These are phyloP conservation scores for Acacia confusa DNA, from an alignment of 306 rosid species.

Conservation along the genomic window DNA sequence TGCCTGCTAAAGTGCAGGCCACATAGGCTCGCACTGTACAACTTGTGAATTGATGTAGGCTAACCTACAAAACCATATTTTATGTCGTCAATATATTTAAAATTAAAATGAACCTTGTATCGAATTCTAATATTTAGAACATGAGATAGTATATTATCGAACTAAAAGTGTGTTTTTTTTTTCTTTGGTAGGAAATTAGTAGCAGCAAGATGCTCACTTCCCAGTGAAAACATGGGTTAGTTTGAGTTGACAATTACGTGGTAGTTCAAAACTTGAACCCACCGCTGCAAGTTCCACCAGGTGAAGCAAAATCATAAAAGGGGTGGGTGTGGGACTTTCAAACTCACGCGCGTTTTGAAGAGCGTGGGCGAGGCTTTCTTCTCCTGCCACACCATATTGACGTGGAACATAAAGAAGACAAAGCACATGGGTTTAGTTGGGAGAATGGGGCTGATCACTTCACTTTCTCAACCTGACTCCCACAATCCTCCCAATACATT, in stretches of 20 bases:
- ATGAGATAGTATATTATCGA: rapidly evolving
- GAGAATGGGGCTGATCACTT: conserved; percentile 28
- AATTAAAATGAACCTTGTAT: rapidly evolving
- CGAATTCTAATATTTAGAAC: no score
- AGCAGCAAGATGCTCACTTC: not conserved
- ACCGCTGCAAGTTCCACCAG: not conserved
- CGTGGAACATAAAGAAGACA: not conserved
- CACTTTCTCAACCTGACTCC: not conserved
- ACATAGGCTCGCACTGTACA: rapidly evolving
- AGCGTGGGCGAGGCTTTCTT: conserved; percentile 24
- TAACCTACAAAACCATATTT: rapidly evolving
- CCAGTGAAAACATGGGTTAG: not conserved
- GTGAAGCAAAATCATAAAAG: not conserved
- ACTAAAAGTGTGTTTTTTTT: no score
- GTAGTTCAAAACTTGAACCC: not conserved
- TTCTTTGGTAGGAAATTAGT: not conserved
- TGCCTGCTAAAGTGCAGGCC: no score
- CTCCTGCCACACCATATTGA: not conserved
- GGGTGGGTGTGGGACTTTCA: conserved; percentile 36
- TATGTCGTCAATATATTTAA: no score
- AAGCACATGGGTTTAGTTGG: not conserved
- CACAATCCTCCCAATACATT: no score
- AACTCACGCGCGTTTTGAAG: conserved; percentile 45
- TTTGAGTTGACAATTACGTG: not conserved
- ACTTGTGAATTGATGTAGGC: no score